These are phyloP conservation scores for Chalciporus pseudorubinellus DNA, from an alignment of 768 basidiomycete genomes.

Conservation along the genomic window DNA sequence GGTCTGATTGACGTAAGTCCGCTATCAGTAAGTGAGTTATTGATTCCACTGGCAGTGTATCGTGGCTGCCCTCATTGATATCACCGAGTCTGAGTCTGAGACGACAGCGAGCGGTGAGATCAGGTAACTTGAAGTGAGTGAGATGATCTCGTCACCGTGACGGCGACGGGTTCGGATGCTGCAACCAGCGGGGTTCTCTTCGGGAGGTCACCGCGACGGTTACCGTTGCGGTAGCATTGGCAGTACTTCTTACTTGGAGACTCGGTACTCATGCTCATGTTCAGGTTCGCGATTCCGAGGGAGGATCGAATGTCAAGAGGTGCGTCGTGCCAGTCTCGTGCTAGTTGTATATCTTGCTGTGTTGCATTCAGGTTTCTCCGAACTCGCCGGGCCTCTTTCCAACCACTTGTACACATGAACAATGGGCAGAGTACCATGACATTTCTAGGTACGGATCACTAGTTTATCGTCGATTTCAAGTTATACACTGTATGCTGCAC, in stretches of 20 bases:
- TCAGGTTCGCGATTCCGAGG: not conserved
- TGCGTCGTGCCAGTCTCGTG: not conserved
- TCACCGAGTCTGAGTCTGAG: too few relatives aligned
- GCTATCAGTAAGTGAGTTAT: not conserved
- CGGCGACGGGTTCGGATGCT: too few relatives aligned
- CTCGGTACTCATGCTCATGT: not conserved
- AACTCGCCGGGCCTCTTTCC: not conserved
- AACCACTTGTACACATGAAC: not conserved
- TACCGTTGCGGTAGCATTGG: not conserved
- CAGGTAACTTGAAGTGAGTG: not conserved
- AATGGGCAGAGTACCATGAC: too few relatives aligned
- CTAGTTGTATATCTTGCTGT: not conserved
- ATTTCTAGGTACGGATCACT: too few relatives aligned
- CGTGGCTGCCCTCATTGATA: not conserved
- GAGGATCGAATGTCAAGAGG: not conserved
- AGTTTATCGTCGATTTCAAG: too few relatives aligned
- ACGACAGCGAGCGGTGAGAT: not conserved
- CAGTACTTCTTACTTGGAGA: not conserved
- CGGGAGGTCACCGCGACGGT: not conserved
- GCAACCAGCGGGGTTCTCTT: not conserved
- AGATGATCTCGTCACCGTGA: too few relatives aligned
- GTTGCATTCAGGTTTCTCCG: not conserved
- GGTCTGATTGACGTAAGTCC: not conserved
- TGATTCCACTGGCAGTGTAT: too few relatives aligned
- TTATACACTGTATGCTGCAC: too few relatives aligned